Conservation (phyloP, 768 basidiomycete species). For the Cystofilobasidium bisporidii region DNA sequence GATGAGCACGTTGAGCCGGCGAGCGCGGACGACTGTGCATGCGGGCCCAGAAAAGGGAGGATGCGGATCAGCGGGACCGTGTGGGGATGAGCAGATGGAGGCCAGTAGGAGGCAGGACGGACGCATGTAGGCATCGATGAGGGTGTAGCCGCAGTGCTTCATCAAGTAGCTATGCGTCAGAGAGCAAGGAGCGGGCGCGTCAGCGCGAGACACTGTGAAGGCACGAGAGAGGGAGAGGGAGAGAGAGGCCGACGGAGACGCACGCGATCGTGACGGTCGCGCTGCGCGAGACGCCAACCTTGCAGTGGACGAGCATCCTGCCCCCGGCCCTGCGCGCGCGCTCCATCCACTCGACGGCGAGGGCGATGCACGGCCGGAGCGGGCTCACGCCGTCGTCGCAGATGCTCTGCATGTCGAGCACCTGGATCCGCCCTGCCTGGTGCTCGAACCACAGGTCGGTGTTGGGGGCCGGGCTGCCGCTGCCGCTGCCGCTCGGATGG, state of each 20-base stretch:
- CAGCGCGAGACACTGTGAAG: neutral
- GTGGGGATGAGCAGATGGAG: neutral
- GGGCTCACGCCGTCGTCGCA: constrained; percentile 96
- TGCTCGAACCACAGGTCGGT: constrained; percentile 23
- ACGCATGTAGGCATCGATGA: constrained; percentile 72
- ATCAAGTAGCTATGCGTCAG: constrained; percentile 63
- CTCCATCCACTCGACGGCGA: constrained; percentile 90
- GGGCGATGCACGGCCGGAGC: constrained; percentile 74
- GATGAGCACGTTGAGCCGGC: constrained; percentile 69
- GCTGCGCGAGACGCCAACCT: constrained; percentile 95
- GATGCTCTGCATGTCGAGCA: constrained; percentile 44
- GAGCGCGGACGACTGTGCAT: constrained; percentile 54
- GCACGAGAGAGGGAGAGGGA: neutral
- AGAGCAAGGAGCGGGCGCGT: neutral
- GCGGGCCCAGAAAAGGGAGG: constrained; percentile 45
- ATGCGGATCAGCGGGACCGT: neutral
- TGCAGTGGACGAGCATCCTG: constrained; percentile 86
- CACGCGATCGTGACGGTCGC: constrained; percentile 72
- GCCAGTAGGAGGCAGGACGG: neutral
- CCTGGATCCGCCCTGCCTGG: constrained; percentile 24
- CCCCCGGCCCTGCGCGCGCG: constrained; percentile 70
- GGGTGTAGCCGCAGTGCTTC: constrained; percentile 73
- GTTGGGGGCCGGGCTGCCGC: constrained; percentile 4
- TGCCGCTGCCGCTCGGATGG: neutral
- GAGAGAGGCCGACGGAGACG: constrained; percentile 36